Conservation (phyloP, 2,329 filamentous ascomycete species). For the Cladosporium velox region DNA sequence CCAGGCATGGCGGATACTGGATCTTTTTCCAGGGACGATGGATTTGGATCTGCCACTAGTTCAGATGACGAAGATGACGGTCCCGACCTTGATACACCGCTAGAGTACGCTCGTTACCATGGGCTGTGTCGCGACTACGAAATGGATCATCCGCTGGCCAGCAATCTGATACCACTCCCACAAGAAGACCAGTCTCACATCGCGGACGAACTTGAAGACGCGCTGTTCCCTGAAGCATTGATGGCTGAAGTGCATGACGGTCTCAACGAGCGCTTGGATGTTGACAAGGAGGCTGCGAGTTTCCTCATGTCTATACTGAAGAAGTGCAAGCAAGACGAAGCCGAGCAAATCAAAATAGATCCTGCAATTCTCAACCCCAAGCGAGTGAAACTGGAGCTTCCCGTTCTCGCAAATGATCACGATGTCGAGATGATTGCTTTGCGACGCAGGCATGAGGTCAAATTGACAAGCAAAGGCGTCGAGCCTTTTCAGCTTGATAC, state of each 20-base stretch:
- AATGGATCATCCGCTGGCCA: constrained; percentile 7
- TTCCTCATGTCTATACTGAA: constrained; percentile 29
- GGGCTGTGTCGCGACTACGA: constrained; percentile 2
- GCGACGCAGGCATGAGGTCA: constrained; percentile 29
- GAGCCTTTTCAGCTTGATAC: constrained; percentile 39
- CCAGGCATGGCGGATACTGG: not conserved
- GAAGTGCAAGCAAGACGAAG: not conserved
- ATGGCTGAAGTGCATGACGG: not conserved
- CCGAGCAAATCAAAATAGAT: not conserved
- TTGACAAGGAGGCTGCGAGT: constrained; percentile 30
- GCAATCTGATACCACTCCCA: not conserved
- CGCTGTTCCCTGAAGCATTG: not conserved
- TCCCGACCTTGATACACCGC: not conserved
- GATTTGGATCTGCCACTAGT: not conserved
- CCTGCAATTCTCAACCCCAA: not conserved
- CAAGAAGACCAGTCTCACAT: not conserved
- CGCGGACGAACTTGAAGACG: not conserved
- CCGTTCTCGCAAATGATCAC: constrained; percentile 49
- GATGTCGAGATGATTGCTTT: constrained; percentile 49
- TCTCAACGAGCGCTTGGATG: constrained; percentile 28
- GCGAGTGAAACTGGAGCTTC: constrained; percentile 47
- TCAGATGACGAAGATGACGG: not conserved
- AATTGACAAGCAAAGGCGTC: constrained; percentile 23
- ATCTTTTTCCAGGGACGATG: not conserved
- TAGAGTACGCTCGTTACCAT: constrained; percentile 12